Evolutionary conservation across 805 yeast genomes (phyloP).

Genomic region (Vanderwaltozyma polyspora): DNA sequence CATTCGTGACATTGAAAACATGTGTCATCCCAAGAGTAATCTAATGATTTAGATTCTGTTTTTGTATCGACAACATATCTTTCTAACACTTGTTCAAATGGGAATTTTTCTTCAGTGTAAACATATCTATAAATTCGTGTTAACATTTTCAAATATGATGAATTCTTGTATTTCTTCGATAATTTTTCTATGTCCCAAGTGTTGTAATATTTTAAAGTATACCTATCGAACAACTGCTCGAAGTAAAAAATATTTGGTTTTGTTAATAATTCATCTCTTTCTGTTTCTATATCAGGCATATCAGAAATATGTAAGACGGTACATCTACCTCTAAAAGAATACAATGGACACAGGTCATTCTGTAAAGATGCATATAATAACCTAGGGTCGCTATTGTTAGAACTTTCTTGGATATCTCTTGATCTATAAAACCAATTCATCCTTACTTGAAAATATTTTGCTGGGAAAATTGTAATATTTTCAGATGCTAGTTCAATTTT

Average conservation of each 20-base stretch:
- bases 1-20: conserved; percentile 78
- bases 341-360: conserved; percentile 68
- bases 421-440: conserved; percentile 92
- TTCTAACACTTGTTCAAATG: conserved; percentile 15
- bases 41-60: neutral
- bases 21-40: conserved; percentile 19
- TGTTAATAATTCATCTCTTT: conserved; percentile 40
- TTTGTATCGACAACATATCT: conserved; percentile 13
- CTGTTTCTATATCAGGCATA: conserved; percentile 30
- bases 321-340: conserved; percentile 65
- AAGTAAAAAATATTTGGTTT: conserved; percentile 71
- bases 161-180: conserved; percentile 35
- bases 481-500: conserved; percentile 8
- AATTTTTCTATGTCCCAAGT: conserved; percentile 54
- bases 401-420: conserved; percentile 59
- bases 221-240: conserved; percentile 74
- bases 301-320: conserved; percentile 59
- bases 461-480: conserved; percentile 29
- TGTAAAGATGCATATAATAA: conserved; percentile 76
- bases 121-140: conserved; percentile 60
- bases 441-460: conserved; percentile 46
- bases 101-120: conserved; percentile 47
- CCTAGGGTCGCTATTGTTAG: conserved; percentile 47
- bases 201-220: conserved; percentile 74
- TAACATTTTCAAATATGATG: conserved; percentile 49